phyloP scores from a whole-genome alignment of 768 basidiomycete species.

The Lepiota venenata region DNA sequence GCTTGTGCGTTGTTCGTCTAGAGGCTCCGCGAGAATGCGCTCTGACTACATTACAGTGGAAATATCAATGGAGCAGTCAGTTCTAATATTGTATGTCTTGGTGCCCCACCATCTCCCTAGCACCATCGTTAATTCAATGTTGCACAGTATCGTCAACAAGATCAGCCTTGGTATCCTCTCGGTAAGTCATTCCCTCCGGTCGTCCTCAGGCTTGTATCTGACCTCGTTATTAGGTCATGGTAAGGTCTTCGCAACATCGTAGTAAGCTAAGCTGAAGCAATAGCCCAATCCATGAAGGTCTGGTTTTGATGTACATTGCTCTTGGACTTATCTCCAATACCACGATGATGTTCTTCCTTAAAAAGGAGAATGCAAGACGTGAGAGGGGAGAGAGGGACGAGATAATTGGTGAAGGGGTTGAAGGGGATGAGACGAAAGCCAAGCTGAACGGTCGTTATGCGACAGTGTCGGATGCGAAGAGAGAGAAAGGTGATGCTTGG shows the following conservation, averaged over 20 bases:
- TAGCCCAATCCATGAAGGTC: constrained; percentile 32
- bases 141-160: constrained; percentile 55
- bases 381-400: constrained; percentile 70
- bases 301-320: constrained; percentile 71
- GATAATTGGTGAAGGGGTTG: constrained; percentile 50
- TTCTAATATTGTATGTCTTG: constrained; percentile 63
- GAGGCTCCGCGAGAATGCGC: not conserved
- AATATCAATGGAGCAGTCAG: constrained; percentile 77
- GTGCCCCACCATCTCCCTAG: not conserved
- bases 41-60: constrained; percentile 36
- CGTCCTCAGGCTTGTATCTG: not conserved
- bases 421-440: constrained; percentile 25
- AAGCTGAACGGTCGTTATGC: constrained; percentile 56
- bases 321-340: constrained; percentile 53
- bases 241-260: not conserved
- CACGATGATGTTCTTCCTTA: constrained; percentile 38
- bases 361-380: constrained; percentile 59
- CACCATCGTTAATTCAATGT: not conserved
- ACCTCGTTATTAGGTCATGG: not conserved
- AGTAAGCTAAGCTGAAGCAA: not conserved
- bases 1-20: constrained; percentile 35
- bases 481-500: constrained; percentile 71
- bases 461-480: constrained; percentile 61
- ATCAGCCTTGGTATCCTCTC: constrained; percentile 64
- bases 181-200: constrained; percentile 15